These are phyloP conservation scores for Mycena galopus DNA, from an alignment of 768 basidiomycete species.

Conservation along the genomic window DNA sequence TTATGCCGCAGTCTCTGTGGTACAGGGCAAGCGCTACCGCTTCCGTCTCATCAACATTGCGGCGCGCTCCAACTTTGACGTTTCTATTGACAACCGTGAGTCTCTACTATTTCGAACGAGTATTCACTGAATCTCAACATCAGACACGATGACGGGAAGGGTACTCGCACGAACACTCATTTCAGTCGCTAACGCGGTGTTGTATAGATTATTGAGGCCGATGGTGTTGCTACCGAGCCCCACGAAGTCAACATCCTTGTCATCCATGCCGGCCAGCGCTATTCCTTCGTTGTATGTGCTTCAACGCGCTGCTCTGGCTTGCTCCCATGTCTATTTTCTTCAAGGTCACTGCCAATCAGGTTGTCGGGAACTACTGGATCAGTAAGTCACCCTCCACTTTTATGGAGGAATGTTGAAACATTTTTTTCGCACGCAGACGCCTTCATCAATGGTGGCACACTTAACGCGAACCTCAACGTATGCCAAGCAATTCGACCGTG, in stretches of 20 bases:
- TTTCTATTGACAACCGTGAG: slow-evolving; percentile 43
- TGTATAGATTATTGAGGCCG: slow-evolving; percentile 23
- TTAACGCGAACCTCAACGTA: slow-evolving; percentile 44
- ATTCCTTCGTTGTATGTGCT: no score
- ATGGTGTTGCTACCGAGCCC: slow-evolving; percentile 10
- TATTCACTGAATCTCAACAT: not conserved
- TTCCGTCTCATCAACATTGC: no score
- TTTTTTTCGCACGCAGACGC: slow-evolving; percentile 22
- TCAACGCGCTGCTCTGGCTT: not conserved
- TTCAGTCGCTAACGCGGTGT: not conserved
- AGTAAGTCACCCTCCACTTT: slow-evolving; percentile 43
- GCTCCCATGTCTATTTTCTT: slow-evolving; percentile 17
- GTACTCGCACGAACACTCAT: not conserved
- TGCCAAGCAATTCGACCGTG: not conserved
- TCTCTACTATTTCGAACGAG: not conserved
- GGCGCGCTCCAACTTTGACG: slow-evolving; percentile 48
- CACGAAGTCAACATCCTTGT: no score
- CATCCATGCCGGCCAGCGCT: no score
- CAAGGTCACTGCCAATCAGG: slow-evolving; percentile 55
- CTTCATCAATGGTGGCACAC: slow-evolving; percentile 44
- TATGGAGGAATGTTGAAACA: not conserved
- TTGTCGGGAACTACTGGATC: slow-evolving; percentile 63
- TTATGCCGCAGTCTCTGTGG: no score
- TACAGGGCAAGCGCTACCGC: no score
- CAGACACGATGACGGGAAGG: slow-evolving; percentile 10